Conservation (phyloP, 108 stramenopile genomes). For the Skeletonema potamos region DNA sequence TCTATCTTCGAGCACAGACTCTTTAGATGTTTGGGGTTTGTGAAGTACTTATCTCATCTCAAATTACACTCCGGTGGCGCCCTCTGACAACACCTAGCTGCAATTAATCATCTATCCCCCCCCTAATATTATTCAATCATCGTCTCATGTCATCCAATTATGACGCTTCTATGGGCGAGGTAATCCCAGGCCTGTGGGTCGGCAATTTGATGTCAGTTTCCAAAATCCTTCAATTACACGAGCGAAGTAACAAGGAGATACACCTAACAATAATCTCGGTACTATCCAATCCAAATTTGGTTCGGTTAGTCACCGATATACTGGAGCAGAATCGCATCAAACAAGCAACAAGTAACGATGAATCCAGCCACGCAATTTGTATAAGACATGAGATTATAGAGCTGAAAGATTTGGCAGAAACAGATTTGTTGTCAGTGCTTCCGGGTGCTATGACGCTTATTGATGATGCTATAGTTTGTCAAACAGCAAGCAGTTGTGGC, state of each 20-base stretch:
- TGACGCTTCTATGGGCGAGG: conserved; percentile 18
- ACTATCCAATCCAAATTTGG: conserved; percentile 20
- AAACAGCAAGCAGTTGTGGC: background rate
- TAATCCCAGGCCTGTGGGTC: conserved; percentile 37
- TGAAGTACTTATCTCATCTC: too few species aligned
- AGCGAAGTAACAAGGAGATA: background rate
- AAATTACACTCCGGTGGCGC: too few species aligned
- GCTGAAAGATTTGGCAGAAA: conserved; percentile 20
- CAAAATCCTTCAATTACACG: conserved; percentile 3
- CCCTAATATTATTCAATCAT: background rate
- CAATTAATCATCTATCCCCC: background rate
- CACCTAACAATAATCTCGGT: conserved; percentile 34
- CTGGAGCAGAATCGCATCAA: conserved; percentile 15
- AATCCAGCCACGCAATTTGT: background rate
- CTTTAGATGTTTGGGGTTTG: too few species aligned
- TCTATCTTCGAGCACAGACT: too few species aligned
- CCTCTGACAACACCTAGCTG: too few species aligned
- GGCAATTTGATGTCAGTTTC: conserved; percentile 25
- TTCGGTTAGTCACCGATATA: conserved; percentile 10
- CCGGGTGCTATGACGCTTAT: conserved; percentile 11
- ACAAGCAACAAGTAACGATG: background rate
- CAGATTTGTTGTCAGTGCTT: conserved; percentile 31
- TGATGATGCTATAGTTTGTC: conserved; percentile 21
- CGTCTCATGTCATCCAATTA: background rate
- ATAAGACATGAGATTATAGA: conserved; percentile 23